A percentile compares a stretch with the other conserved stretches of the same genome.
phyloP scores from a whole-genome alignment of 2,329 filamentous ascomycete species.

The Escovopsis weberi region DNA sequence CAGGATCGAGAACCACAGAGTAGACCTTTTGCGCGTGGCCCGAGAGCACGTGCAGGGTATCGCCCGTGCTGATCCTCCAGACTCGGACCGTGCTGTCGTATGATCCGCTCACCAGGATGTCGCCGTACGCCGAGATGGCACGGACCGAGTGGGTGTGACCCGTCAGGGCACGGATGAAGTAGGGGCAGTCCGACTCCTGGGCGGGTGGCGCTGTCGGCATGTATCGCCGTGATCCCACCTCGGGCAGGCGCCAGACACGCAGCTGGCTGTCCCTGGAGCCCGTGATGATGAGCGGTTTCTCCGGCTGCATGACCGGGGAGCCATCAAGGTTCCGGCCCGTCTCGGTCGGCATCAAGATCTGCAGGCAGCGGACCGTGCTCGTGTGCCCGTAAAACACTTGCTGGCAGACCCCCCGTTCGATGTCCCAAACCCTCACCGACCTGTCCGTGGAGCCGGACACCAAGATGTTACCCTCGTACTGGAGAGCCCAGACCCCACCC shows the following conservation, averaged over 20 bases:
- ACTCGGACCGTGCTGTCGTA: slow-evolving; percentile 93
- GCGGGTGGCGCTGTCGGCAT: slow-evolving; percentile 65
- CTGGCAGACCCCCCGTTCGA: slow-evolving; percentile 79
- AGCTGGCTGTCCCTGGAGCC: slow-evolving; percentile 90
- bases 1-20: slow-evolving; percentile 85
- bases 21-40: slow-evolving; percentile 93
- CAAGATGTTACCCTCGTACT: slow-evolving; percentile 88
- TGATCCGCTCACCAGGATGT: slow-evolving; percentile 92
- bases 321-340: slow-evolving; percentile 60
- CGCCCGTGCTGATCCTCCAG: slow-evolving; percentile 94
- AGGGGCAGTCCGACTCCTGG: slow-evolving; percentile 72
- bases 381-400: slow-evolving; percentile 97
- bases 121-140: slow-evolving; percentile 85
- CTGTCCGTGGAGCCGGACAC: slow-evolving; percentile 94
- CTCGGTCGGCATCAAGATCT: slow-evolving; percentile 79
- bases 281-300: slow-evolving; percentile 91
- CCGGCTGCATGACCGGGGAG: slow-evolving; percentile 72
- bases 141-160: slow-evolving; percentile 91
- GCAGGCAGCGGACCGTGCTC: slow-evolving; percentile 87
- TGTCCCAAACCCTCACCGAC: slow-evolving; percentile 99
- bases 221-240: slow-evolving; percentile 60
- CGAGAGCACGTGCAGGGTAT: slow-evolving; percentile 66
- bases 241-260: slow-evolving; percentile 85
- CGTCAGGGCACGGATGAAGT: slow-evolving; percentile 75
- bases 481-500: slow-evolving; percentile 91